Conservation (phyloP, 768 basidiomycete species). For the Lentinula edodes region DNA sequence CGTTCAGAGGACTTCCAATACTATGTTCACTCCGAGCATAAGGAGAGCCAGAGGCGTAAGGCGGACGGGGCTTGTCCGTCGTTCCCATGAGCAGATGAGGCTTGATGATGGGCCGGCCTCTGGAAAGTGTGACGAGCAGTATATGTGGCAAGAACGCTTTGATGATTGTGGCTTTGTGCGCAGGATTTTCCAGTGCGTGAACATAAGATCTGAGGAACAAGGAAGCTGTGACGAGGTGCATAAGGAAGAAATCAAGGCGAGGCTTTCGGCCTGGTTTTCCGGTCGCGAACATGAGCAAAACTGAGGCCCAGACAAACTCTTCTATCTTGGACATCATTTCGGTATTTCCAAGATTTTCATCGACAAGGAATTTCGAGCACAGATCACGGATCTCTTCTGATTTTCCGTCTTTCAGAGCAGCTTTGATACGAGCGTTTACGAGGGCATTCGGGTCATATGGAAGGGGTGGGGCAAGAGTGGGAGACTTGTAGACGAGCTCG, state of each 20-base stretch:
- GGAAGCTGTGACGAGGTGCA: slow-evolving; percentile 51
- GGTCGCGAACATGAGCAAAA: slow-evolving; percentile 42
- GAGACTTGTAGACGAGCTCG: slow-evolving; percentile 44
- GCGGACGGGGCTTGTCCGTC: slow-evolving; percentile 35
- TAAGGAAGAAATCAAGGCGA: slow-evolving; percentile 53
- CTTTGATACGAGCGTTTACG: slow-evolving; percentile 27
- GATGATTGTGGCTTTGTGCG: slow-evolving; percentile 40
- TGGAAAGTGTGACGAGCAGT: slow-evolving; percentile 28
- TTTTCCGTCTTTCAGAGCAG: slow-evolving; percentile 31
- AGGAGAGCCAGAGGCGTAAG: slow-evolving; percentile 10
- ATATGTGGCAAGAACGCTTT: slow-evolving; percentile 33
- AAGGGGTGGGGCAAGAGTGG: slow-evolving; percentile 40
- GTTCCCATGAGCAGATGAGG: slow-evolving; percentile 41
- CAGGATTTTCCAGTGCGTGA: slow-evolving; percentile 22
- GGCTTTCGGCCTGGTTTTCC: slow-evolving; percentile 41
- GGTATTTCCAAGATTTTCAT: slow-evolving; percentile 20
- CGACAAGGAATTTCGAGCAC: slow-evolving; percentile 33
- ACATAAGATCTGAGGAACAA: slow-evolving; percentile 43
- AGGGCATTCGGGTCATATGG: slow-evolving; percentile 46
- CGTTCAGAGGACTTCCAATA: slow-evolving; percentile 29
- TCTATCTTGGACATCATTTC: slow-evolving; percentile 35
- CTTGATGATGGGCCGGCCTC: slow-evolving; percentile 52
- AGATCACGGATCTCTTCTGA: slow-evolving; percentile 40
- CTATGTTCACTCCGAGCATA: slow-evolving; percentile 15
- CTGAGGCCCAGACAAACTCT: slow-evolving; percentile 43